phyloP scores from a whole-genome alignment of 2,329 filamentous ascomycete species.

The Clathrospora elynae region DNA sequence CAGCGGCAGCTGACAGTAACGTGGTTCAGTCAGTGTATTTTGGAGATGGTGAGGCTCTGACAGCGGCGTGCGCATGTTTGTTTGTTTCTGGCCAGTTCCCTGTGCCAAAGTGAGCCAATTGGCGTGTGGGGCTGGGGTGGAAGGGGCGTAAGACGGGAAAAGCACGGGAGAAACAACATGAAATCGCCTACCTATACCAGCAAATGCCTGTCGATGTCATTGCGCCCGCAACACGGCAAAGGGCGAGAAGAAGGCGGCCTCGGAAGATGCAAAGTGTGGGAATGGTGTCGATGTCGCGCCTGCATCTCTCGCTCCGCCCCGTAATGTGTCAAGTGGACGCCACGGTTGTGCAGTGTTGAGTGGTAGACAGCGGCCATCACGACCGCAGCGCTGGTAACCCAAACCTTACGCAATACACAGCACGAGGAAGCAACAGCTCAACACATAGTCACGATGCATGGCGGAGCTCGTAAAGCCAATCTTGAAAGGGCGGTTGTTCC shows the following conservation, averaged over 20 bases:
- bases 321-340: conserved; percentile 31
- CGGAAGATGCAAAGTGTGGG: conserved; percentile 21
- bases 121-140: conserved; percentile 16
- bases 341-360: conserved; percentile 28
- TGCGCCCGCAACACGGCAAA: conserved; percentile 24
- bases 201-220: conserved; percentile 28
- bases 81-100: conserved; percentile 28
- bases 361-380: conserved; percentile 25
- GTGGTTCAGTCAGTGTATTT: conserved; percentile 23
- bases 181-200: conserved; percentile 9
- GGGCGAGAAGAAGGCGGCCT: conserved; percentile 25
- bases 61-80: conserved; percentile 26
- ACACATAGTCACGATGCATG: conserved; percentile 14
- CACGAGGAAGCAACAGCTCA: conserved; percentile 5
- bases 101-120: conserved; percentile 21
- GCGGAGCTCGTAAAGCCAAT: conserved; percentile 7
- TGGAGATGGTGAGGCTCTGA: conserved; percentile 18
- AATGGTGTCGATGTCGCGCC: conserved; percentile 11
- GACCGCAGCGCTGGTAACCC: conserved; percentile 26
- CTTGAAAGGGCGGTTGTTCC: conserved; percentile 28
- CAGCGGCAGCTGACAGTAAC: too few species aligned
- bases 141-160: conserved; percentile 19
- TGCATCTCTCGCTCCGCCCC: conserved; percentile 23
- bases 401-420: conserved; percentile 11
- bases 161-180: conserved; percentile 17